A percentile compares a stretch with the other conserved stretches of the same genome.
phyloP scores from a whole-genome alignment of 257 asterid species.

The Fraxinus excelsior region DNA sequence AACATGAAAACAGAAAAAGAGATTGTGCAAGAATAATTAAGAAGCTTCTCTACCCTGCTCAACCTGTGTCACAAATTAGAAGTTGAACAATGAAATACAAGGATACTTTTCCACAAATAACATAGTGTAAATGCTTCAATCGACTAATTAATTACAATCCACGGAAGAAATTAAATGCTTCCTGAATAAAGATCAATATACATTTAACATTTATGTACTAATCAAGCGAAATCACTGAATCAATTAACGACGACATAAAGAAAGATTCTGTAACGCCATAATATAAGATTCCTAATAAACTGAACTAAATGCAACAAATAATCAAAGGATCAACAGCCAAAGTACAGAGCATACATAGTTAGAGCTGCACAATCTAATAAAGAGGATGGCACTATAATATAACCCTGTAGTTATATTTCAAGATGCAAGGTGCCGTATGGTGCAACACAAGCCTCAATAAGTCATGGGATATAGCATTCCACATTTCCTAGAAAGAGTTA shows the following conservation, averaged over 20 bases:
- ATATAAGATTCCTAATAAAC: not conserved
- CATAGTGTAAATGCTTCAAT: slow-evolving; percentile 21
- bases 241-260: not conserved
- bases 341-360: slow-evolving; percentile 15
- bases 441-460: slow-evolving; percentile 38
- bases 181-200: slow-evolving; percentile 8
- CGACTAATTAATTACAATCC: slow-evolving; percentile 1
- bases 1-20: slow-evolving; percentile 19
- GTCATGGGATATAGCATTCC: slow-evolving; percentile 43
- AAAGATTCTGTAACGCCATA: not conserved
- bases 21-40: not conserved
- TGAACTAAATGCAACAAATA: not conserved
- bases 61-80: slow-evolving; percentile 45
- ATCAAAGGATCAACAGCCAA: not conserved
- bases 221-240: slow-evolving; percentile 19
- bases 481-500: slow-evolving; percentile 50
- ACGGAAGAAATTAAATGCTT: slow-evolving; percentile 6
- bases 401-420: slow-evolving; percentile 31
- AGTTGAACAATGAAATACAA: slow-evolving; percentile 27
- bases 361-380: slow-evolving; percentile 32
- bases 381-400: slow-evolving; percentile 16
- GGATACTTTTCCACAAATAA: slow-evolving; percentile 25
- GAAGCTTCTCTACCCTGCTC: slow-evolving; percentile 14
- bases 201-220: slow-evolving; percentile 10
- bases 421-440: slow-evolving; percentile 26